These are phyloP conservation scores for Boletus pseudopeckii DNA, from an alignment of 768 basidiomycete species.

Conservation along the genomic window DNA sequence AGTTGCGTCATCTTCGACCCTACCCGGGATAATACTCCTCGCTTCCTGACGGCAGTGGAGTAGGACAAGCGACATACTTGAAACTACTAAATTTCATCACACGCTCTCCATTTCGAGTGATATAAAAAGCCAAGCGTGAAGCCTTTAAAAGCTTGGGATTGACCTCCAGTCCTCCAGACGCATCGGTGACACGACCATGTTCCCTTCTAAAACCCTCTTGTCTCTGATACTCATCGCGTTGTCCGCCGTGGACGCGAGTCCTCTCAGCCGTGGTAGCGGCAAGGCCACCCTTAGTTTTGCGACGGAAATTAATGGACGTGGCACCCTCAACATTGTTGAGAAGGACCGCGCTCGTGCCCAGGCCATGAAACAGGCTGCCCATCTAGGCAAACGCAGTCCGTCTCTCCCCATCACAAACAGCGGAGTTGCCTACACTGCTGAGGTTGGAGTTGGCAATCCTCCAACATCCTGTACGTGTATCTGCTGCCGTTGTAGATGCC, in stretches of 20 bases:
- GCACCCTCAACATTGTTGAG: conserved; percentile 9
- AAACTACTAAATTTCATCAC: background rate
- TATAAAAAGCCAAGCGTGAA: background rate
- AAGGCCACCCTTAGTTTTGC: conserved; percentile 13
- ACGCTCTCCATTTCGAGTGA: background rate
- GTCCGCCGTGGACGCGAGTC: conserved; percentile 11
- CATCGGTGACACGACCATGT: conserved; percentile 4
- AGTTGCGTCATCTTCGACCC: background rate
- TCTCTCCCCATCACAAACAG: conserved; percentile 18
- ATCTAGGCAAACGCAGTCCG: conserved; percentile 4
- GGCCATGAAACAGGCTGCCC: conserved; percentile 1
- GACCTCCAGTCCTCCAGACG: no score
- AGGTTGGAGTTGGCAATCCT: conserved; percentile 29
- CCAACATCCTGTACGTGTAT: conserved; percentile 23
- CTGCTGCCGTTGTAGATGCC: background rate
- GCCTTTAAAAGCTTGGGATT: background rate
- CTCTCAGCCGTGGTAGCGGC: conserved; percentile 2
- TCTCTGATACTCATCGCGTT: conserved; percentile 12
- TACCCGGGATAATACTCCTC: no score
- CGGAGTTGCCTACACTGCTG: conserved; percentile 23
- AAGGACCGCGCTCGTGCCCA: conserved; percentile 22
- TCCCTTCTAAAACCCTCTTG: conserved; percentile 7
- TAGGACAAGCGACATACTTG: no score
- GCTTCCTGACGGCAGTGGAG: background rate
- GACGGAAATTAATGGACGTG: conserved; percentile 9